Evolutionary conservation across 1,139 yeast species (phyloP), one percentile per base, ranked within the genome.

Genomic region (Geotrichum armillariae): DNA sequence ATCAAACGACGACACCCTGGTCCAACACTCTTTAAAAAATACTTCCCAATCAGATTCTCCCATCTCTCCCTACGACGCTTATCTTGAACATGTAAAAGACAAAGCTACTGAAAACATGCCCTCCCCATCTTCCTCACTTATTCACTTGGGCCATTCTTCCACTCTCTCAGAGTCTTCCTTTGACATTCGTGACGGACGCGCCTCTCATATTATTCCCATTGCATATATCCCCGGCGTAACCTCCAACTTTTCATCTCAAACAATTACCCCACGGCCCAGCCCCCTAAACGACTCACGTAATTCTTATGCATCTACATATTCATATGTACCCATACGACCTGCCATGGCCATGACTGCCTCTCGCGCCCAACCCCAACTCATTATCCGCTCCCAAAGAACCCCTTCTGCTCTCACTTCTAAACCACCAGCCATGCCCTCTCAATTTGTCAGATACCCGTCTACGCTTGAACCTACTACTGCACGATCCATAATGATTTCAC

Each of bases 141-240:
- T 7, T 3, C 34, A 33, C 12, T 16, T 46, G 11, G 44, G 40
- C 27, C 47, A 31, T 18, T 37, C 21, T 12, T 44, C 47, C 20
- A 29, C 31, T 2, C 32, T 23, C 14, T 39, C 46, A 8, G 44
- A 32, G 32, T 29, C 18, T 12, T 44, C 54, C 7, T 16, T 29
- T 20, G 44, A 40, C 12, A 21, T 39, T n/a, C 36, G 41, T 7
- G 47, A 52, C 20, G 39, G 48, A 22, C 80, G 82, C 60, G 94
- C 93, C 2, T 83, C 91, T 6, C 86, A 88, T 64, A 82, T 87
- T 53, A 75, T 88, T 55, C 95, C 95, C n/a, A 83, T 88, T 54
- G 94, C 93, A 1, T 88, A 87, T 65, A 85, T 88, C 54, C 95
- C 95, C 0, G 95, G 95, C 44, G 95, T 87, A n/a, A 53, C 55